Conservation (phyloP, 2,329 filamentous ascomycete genomes). For the Fusarium haematococcum region DNA sequence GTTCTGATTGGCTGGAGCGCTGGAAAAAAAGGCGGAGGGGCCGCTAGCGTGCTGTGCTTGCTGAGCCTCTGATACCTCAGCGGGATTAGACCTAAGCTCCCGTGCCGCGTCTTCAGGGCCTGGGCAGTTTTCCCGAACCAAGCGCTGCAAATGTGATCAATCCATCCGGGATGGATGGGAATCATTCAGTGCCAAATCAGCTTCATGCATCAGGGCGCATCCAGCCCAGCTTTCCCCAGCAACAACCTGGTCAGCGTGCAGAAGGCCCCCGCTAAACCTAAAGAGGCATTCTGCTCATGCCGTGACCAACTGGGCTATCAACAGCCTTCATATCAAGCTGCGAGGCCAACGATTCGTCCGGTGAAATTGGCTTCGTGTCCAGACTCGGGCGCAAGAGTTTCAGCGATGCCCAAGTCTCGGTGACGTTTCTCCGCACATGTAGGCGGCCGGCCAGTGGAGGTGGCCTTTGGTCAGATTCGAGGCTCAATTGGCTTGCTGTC, state of each 20-base stretch:
- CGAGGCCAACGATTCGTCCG: not conserved
- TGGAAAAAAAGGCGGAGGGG: slow-evolving; percentile 21
- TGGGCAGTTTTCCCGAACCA: not conserved
- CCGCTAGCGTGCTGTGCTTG: slow-evolving; percentile 5
- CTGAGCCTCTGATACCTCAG: slow-evolving; percentile 20
- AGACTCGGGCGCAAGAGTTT: not conserved
- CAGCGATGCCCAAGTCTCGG: not conserved
- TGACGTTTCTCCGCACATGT: not conserved
- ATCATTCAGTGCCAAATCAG: not conserved
- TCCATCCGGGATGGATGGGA: not conserved
- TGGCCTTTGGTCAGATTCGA: slow-evolving; percentile 3
- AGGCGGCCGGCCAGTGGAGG: not conserved
- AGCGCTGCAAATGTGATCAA: slow-evolving; percentile 17
- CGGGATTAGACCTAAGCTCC: slow-evolving; percentile 6
- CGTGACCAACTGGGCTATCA: not conserved
- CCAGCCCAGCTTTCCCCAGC: not conserved
- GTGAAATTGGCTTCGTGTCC: not conserved
- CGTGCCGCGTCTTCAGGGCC: not conserved
- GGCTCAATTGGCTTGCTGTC: slow-evolving; percentile 31
- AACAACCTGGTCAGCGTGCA: slow-evolving; percentile 3
- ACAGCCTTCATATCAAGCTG: not conserved
- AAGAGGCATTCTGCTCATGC: slow-evolving; percentile 1
- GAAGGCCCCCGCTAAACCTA: not conserved
- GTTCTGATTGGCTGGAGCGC: slow-evolving; percentile 19
- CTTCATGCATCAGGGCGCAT: not conserved